Percentiles rank a stretch among this genome's conserved stretches.
Conservation (phyloP, 2,329 filamentous ascomycete species). For the Pyricularia sp. region DNA sequence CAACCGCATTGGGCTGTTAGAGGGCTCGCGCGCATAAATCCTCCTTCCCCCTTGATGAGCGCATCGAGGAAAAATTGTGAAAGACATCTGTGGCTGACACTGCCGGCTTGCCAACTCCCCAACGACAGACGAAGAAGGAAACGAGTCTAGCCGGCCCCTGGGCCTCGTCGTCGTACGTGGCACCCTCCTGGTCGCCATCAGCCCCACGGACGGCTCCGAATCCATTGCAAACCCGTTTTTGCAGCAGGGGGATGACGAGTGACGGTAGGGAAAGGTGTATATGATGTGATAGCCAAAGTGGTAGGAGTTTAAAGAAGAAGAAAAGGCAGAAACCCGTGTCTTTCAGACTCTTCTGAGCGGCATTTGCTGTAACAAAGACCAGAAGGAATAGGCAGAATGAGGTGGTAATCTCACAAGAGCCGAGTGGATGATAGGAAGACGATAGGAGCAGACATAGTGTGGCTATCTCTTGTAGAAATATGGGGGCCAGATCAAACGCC, state of each 20-base stretch:
- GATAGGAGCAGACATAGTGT: too few species aligned
- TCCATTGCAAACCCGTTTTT: conserved; percentile 92
- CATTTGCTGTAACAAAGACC: too few species aligned
- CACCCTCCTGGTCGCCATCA: conserved; percentile 86
- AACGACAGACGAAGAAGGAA: conserved; percentile 76
- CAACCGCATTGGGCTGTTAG: not conserved
- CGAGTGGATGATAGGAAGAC: too few species aligned
- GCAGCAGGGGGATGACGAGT: conserved; percentile 54
- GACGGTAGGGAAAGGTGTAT: not conserved
- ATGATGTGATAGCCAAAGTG: not conserved
- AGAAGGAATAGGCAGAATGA: too few species aligned
- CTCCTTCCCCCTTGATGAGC: too few species aligned
- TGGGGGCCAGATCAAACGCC: too few species aligned
- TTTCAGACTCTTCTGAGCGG: too few species aligned
- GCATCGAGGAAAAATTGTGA: not conserved
- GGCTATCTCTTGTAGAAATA: too few species aligned
- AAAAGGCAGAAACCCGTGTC: too few species aligned
- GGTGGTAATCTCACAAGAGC: too few species aligned
- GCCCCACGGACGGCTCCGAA: conserved; percentile 88
- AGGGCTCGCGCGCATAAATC: not conserved
- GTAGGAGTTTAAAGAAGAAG: too few species aligned
- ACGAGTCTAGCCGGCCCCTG: conserved; percentile 69
- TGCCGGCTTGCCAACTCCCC: not conserved
- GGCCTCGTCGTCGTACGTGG: conserved; percentile 86
- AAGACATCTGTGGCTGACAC: not conserved